phyloP scores from a whole-genome alignment of 2,329 filamentous ascomycete species.

The Phaeosphaeria sp. region DNA sequence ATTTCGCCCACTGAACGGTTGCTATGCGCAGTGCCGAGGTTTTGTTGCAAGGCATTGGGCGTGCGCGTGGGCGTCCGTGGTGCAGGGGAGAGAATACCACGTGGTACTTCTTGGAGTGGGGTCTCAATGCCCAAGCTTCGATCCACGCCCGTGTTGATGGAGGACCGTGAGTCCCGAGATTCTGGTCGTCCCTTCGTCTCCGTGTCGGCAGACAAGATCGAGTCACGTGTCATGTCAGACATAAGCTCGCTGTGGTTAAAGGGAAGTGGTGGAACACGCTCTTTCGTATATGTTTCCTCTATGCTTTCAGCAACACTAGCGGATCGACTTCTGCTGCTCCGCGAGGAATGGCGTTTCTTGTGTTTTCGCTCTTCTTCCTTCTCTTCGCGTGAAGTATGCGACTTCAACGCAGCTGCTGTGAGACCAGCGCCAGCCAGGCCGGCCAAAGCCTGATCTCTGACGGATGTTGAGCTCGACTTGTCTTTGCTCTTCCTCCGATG shows the following conservation, averaged over 20 bases:
- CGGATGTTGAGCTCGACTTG: conserved; percentile 44
- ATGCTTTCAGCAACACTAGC: conserved; percentile 61
- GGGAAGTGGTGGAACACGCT: conserved; percentile 80
- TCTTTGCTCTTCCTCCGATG: conserved; percentile 62
- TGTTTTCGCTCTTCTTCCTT: conserved; percentile 52
- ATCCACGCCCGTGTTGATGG: conserved; percentile 56
- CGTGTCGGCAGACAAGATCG: conserved; percentile 81
- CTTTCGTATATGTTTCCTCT: conserved; percentile 57
- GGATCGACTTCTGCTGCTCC: conserved; percentile 59
- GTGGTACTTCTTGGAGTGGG: conserved; percentile 66
- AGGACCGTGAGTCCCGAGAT: conserved; percentile 61
- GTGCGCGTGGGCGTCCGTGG: conserved; percentile 70
- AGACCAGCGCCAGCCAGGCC: conserved; percentile 62
- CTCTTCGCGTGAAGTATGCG: conserved; percentile 68
- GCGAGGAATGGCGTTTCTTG: conserved; percentile 56
- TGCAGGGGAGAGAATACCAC: conserved; percentile 65
- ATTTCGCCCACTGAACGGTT: conserved; percentile 61
- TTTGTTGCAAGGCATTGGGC: conserved; percentile 60
- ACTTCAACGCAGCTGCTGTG: conserved; percentile 67
- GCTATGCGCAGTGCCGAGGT: conserved; percentile 71
- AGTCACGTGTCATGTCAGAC: conserved; percentile 86
- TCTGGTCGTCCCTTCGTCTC: conserved; percentile 64
- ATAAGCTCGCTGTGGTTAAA: conserved; percentile 80
- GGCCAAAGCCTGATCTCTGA: conserved; percentile 63
- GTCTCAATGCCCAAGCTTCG: conserved; percentile 49